phyloP scores from a whole-genome alignment of 352 stramenopile species.

The Phytophthora ramorum region DNA sequence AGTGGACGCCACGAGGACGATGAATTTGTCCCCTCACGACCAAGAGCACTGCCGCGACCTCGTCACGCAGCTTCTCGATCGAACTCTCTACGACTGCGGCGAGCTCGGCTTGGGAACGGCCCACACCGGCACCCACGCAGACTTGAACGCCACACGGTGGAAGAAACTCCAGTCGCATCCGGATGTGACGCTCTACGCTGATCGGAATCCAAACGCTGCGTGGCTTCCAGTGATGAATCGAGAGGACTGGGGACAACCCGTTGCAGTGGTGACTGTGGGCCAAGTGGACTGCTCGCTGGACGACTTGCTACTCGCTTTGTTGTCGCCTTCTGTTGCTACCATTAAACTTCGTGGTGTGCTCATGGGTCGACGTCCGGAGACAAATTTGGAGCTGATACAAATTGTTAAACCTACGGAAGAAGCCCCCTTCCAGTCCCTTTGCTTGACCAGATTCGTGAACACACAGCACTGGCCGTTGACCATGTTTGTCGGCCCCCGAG shows the following conservation, averaged over 20 bases:
- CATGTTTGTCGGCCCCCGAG: slow-evolving; percentile 29
- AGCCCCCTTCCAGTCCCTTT: slow-evolving; percentile 30
- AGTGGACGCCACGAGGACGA: slow-evolving; percentile 11
- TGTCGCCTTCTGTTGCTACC: slow-evolving; percentile 21
- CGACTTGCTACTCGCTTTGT: slow-evolving; percentile 27
- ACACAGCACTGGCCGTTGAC: slow-evolving; percentile 34
- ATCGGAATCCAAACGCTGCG: slow-evolving; percentile 17
- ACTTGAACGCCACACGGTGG: slow-evolving; percentile 22
- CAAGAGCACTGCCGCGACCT: slow-evolving; percentile 30
- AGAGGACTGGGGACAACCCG: slow-evolving; percentile 30
- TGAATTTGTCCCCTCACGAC: slow-evolving; percentile 27
- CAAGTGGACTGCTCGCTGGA: slow-evolving; percentile 27
- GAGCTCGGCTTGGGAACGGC: slow-evolving; percentile 27
- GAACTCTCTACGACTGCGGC: slow-evolving; percentile 33
- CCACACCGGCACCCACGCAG: slow-evolving; percentile 14
- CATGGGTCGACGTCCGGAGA: slow-evolving; percentile 19
- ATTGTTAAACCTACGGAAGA: slow-evolving; percentile 19
- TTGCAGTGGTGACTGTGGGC: slow-evolving; percentile 27
- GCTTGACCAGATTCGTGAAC: slow-evolving; percentile 25
- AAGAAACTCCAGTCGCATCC: slow-evolving; percentile 35
- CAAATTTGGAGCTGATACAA: slow-evolving; percentile 13
- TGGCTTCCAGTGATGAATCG: slow-evolving; percentile 32
- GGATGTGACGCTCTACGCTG: slow-evolving; percentile 33
- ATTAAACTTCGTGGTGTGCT: slow-evolving; percentile 25
- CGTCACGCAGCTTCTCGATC: slow-evolving; percentile 33